A percentile compares a stretch with the other conserved stretches of the same genome.
phyloP scores from a whole-genome alignment of 257 asterid species.

The Nicotiana paniculata region DNA sequence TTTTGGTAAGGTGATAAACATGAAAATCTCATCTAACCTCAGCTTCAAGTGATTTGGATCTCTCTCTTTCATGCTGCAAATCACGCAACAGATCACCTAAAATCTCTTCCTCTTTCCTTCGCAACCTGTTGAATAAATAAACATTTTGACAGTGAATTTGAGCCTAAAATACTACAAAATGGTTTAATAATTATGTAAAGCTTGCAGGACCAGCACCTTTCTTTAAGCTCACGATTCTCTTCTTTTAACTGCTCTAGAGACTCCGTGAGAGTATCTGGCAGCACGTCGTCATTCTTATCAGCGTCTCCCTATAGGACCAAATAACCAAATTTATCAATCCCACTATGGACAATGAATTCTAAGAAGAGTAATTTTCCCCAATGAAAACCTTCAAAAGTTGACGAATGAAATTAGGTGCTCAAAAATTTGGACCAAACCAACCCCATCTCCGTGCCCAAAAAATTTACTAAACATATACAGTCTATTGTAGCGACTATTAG shows the following conservation, averaged over 20 bases:
- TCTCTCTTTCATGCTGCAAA: conserved; percentile 57
- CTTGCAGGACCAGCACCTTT: conserved; percentile 37
- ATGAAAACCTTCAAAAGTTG: not conserved
- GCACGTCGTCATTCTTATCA: conserved; percentile 14
- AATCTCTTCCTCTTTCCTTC: conserved; percentile 57
- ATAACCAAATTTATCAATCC: not conserved
- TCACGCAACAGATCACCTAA: conserved; percentile 74
- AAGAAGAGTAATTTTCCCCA: not conserved
- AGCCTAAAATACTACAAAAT: not conserved
- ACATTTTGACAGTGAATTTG: not conserved
- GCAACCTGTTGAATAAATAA: conserved; percentile 42
- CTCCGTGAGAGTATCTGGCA: conserved; percentile 30
- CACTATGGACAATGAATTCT: conserved; percentile 1
- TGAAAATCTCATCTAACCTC: conserved; percentile 39
- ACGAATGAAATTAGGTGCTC: not conserved
- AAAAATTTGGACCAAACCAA: not conserved
- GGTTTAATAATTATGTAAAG: conserved; percentile 4
- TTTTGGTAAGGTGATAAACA: not conserved
- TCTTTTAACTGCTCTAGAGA: conserved; percentile 45
- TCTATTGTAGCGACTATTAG: not conserved
- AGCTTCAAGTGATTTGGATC: conserved; percentile 57
- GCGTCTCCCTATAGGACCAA: conserved; percentile 33
- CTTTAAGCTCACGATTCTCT: conserved; percentile 60
- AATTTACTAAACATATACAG: not conserved
- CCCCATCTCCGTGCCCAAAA: not conserved